These are phyloP conservation scores for Chlamydomonas reinhardtii DNA, from an alignment of 163 green algal species.

Conservation along the genomic window DNA sequence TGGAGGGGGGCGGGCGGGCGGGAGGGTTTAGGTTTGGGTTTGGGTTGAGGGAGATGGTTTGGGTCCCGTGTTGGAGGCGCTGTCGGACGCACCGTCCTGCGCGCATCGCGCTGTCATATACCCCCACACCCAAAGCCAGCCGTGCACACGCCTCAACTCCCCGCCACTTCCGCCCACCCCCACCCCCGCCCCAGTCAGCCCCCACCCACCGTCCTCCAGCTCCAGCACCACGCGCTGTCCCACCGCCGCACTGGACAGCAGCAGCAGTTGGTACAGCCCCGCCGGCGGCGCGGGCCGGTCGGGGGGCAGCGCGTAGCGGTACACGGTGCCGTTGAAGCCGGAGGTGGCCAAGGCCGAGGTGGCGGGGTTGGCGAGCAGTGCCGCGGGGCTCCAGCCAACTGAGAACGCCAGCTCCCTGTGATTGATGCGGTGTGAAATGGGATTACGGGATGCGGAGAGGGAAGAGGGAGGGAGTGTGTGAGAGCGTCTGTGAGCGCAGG, in stretches of 20 bases:
- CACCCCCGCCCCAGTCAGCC: too few species aligned
- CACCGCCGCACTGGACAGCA: constrained; percentile 6
- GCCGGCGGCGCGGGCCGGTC: background rate
- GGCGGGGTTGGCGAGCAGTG: background rate
- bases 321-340: constrained; percentile 34
- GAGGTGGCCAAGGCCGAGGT: background rate
- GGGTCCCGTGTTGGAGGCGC: too few species aligned
- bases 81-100: too few species aligned
- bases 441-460: too few species aligned
- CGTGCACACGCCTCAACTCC: too few species aligned
- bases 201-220: constrained; percentile 17
- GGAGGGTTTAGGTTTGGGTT: too few species aligned
- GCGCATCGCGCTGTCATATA: too few species aligned
- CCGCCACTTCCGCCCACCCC: too few species aligned
- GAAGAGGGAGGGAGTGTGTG: too few species aligned
- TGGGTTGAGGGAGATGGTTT: too few species aligned
- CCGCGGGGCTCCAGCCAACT: background rate
- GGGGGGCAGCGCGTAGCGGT: background rate
- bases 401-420: constrained; percentile 27
- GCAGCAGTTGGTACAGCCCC: constrained; percentile 19
- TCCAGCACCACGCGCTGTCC: constrained; percentile 4
- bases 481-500: too few species aligned
- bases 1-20: background rate
- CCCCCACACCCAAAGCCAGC: too few species aligned
- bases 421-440: background rate